Evolutionary conservation across 2,329 filamentous ascomycete genomes (phyloP).

Genomic region (Lachnellula cervina): DNA sequence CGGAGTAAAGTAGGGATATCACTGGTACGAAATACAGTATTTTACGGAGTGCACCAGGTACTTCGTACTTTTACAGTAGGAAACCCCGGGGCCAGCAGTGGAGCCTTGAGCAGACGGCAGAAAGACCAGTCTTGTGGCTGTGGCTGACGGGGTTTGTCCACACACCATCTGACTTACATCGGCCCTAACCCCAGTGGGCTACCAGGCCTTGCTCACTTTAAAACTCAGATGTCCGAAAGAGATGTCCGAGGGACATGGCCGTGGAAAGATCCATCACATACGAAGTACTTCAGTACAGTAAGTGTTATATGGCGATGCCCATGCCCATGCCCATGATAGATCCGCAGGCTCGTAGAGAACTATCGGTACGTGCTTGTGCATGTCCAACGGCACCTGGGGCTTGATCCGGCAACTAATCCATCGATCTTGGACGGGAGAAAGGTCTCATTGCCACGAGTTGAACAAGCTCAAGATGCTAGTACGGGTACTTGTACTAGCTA

Average conservation of each 20-base stretch:
- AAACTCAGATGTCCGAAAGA: not conserved
- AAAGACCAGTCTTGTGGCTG: not conserved
- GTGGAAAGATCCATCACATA: not conserved
- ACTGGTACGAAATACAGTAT: too few relatives aligned
- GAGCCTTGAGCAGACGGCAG: not conserved
- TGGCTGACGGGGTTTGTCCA: not conserved
- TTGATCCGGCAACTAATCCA: not conserved
- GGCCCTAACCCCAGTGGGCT: not conserved
- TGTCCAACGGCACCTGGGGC: not conserved
- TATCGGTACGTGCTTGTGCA: not conserved
- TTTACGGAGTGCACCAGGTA: too few relatives aligned
- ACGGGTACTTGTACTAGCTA: too few relatives aligned
- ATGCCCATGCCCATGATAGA: not conserved
- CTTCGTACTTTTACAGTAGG: not conserved
- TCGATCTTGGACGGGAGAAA: not conserved
- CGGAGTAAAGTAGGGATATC: too few relatives aligned
- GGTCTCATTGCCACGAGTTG: not conserved
- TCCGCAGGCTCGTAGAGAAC: constrained; percentile 1
- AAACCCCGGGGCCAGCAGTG: not conserved
- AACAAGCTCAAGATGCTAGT: not conserved
- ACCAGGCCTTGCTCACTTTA: not conserved
- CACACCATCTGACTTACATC: not conserved
- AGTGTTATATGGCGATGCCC: not conserved
- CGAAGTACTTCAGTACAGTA: not conserved
- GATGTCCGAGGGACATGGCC: not conserved